Evolutionary conservation across 495 filamentous ascomycete species (phyloP).

Genomic region (Thermothielavioides terrestris): DNA sequence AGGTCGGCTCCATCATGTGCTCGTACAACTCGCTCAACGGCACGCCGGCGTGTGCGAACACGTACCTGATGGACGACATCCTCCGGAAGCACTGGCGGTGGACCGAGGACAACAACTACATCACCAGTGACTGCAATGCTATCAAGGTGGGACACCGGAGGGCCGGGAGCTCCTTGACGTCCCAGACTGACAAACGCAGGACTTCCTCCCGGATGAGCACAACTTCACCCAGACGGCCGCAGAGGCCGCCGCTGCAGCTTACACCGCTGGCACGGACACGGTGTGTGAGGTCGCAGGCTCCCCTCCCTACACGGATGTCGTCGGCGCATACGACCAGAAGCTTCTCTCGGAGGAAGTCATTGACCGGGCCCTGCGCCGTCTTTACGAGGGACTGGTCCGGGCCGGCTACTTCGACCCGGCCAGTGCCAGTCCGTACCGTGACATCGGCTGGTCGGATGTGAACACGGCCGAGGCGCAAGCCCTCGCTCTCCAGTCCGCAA

Average conservation of each 20-base stretch:
- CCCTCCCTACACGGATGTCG: constrained; percentile 21
- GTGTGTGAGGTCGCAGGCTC: constrained; percentile 25
- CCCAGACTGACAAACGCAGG: not conserved
- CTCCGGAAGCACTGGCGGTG: constrained; percentile 41
- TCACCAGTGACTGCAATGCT: constrained; percentile 39
- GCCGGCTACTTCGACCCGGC: constrained; percentile 27
- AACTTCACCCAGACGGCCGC: constrained; percentile 28
- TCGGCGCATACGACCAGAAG: constrained; percentile 22
- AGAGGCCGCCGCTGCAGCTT: constrained; percentile 27
- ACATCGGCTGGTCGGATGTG: constrained; percentile 16
- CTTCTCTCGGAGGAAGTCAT: constrained; percentile 7
- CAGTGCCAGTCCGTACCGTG: constrained; percentile 12
- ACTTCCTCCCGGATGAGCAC: constrained; percentile 23
- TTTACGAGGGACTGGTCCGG: constrained; percentile 39
- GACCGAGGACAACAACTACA: constrained; percentile 33
- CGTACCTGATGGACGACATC: constrained; percentile 33
- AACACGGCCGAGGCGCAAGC: constrained; percentile 18
- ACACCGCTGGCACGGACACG: constrained; percentile 31
- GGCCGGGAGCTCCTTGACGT: too few species aligned
- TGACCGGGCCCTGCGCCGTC: constrained; percentile 13
- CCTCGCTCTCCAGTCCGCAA: constrained; percentile 30
- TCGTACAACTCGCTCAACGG: constrained; percentile 41
- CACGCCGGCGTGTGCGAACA: constrained; percentile 35
- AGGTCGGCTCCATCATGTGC: constrained; percentile 42
- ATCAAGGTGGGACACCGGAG: too few species aligned